Percentiles rank a stretch among this genome's conserved stretches.
Evolutionary conservation across 78 protist genomes (phyloP).

Genomic region (Cyanophora paradoxa): DNA sequence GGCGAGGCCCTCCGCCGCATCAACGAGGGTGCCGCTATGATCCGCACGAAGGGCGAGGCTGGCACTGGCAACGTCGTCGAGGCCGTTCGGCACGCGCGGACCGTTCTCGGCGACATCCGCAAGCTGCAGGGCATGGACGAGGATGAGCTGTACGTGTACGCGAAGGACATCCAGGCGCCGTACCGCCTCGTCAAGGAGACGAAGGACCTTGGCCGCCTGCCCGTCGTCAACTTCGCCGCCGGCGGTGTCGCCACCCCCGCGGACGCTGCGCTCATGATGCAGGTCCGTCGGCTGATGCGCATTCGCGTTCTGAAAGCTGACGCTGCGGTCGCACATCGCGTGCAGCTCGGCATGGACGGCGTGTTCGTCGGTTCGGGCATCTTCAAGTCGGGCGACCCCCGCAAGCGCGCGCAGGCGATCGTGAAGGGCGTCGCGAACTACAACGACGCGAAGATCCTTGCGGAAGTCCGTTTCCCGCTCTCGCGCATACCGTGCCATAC

Average conservation of each 20-base stretch:
- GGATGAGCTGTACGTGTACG: constrained; percentile 76
- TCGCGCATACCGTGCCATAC: not conserved
- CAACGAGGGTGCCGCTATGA: constrained; percentile 93
- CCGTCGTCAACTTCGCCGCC: constrained; percentile 95
- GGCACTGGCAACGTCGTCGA: constrained; percentile 81
- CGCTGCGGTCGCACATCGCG: too few species aligned
- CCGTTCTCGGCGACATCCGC: constrained; percentile 62
- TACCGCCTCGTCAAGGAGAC: constrained; percentile 61
- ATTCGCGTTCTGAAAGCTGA: too few species aligned
- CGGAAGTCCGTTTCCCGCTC: constrained; percentile 15
- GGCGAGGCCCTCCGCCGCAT: constrained; percentile 91
- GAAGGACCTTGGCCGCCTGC: constrained; percentile 77
- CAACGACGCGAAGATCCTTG: constrained; percentile 64
- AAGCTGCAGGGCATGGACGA: constrained; percentile 67
- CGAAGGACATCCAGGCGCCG: constrained; percentile 86
- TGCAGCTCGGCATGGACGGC: constrained; percentile 66
- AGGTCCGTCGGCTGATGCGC: constrained; percentile 41
- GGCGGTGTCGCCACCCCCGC: constrained; percentile 97
- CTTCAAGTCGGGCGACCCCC: constrained; percentile 85
- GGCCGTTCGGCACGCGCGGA: constrained; percentile 88
- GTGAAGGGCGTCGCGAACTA: constrained; percentile 87
- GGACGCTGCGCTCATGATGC: constrained; percentile 94
- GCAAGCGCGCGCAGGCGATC: constrained; percentile 84
- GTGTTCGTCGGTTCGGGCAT: constrained; percentile 92
- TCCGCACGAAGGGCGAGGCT: constrained; percentile 71